phyloP scores from a whole-genome alignment of 108 stramenopile genomes.

The Craspedostauros australis region DNA sequence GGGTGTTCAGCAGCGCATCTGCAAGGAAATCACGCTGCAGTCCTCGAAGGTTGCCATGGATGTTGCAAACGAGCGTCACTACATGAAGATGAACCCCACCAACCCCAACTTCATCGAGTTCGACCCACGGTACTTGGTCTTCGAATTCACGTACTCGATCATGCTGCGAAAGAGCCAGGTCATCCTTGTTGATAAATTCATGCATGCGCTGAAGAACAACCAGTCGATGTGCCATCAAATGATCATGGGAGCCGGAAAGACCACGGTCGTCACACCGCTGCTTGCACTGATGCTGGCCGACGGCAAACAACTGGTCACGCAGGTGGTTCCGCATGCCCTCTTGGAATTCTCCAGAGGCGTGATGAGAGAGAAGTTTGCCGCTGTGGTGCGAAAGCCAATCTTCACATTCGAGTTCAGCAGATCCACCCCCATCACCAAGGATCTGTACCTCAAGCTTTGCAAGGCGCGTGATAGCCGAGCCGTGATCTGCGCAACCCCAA shows the following conservation, averaged over 20 bases:
- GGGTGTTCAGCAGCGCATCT: constrained; percentile 42
- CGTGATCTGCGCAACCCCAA: constrained; percentile 95
- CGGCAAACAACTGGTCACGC: constrained; percentile 89
- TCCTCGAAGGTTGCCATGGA: constrained; percentile 73
- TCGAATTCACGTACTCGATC: constrained; percentile 95
- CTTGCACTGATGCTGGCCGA: constrained; percentile 96
- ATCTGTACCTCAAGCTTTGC: constrained; percentile 90
- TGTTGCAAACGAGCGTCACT: constrained; percentile 82
- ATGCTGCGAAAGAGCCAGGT: constrained; percentile 96
- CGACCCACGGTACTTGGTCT: constrained; percentile 95
- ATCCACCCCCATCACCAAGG: constrained; percentile 83
- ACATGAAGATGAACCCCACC: constrained; percentile 52
- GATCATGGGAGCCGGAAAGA: constrained; percentile 99
- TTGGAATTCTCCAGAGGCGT: constrained; percentile 95
- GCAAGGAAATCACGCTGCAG: constrained; percentile 79
- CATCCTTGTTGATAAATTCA: constrained; percentile 90
- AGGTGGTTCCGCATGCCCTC: constrained; percentile 98
- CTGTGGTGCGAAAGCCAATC: constrained; percentile 93
- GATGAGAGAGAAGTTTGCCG: constrained; percentile 95
- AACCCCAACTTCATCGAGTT: constrained; percentile 74
- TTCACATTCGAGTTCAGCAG: constrained; percentile 97
- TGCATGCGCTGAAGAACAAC: constrained; percentile 56
- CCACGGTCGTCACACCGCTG: constrained; percentile 98
- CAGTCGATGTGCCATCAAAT: constrained; percentile 97
- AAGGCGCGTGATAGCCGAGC: constrained; percentile 91